phyloP scores from a whole-genome alignment of 306 rosid genomes.

The Cucurbita pepo region DNA sequence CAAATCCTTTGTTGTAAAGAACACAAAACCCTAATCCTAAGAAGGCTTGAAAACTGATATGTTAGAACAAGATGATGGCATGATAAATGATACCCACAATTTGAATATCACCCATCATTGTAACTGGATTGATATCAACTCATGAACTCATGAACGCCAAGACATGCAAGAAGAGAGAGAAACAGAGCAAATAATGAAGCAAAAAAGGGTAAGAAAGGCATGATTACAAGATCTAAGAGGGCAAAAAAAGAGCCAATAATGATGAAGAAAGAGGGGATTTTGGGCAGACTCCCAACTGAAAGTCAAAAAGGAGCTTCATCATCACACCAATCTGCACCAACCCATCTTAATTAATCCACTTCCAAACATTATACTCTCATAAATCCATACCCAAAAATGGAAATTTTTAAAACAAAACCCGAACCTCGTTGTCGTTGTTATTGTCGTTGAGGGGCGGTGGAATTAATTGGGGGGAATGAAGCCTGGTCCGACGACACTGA shows the following conservation, averaged over 20 bases:
- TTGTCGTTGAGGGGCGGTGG: not conserved
- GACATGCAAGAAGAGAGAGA: slow-evolving; percentile 3
- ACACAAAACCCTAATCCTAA: not conserved
- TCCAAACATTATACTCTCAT: not conserved
- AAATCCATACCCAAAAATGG: not conserved
- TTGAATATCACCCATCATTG: not conserved
- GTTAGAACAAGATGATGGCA: not conserved
- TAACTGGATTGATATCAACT: not conserved
- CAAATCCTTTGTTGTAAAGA: not conserved
- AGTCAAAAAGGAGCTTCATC: not conserved
- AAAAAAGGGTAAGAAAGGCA: not conserved
- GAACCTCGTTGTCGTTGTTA: not conserved
- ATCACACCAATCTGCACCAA: not conserved
- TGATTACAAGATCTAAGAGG: not conserved
- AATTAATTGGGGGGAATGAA: slow-evolving; percentile 99
- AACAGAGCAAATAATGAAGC: not conserved
- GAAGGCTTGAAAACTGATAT: not conserved
- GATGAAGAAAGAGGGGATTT: not conserved
- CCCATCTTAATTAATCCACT: not conserved
- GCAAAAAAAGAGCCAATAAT: not conserved
- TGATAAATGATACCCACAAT: not conserved
- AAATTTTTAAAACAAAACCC: not conserved
- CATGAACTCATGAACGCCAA: not conserved
- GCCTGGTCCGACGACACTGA: slow-evolving; percentile 99
- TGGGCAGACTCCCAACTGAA: not conserved